These are phyloP conservation scores for Vachellia pachyceras DNA, from an alignment of 306 rosid genomes.

Conservation along the genomic window DNA sequence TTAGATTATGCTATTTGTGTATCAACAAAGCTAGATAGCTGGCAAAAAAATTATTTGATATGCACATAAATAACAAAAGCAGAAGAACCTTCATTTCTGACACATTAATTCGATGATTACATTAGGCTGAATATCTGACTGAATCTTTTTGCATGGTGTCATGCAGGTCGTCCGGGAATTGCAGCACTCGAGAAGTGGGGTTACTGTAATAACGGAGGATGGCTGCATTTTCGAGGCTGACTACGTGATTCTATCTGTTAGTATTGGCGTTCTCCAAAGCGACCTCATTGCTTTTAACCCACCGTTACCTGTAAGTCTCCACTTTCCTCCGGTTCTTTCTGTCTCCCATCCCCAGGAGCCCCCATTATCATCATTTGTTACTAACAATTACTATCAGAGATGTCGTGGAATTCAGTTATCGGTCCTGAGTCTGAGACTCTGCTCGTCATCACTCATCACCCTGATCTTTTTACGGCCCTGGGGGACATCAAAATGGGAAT, in stretches of 20 bases:
- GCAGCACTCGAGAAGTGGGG: conserved; percentile 87
- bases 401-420: conserved; percentile 36
- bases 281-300: conserved; percentile 85
- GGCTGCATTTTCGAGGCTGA: conserved; percentile 77
- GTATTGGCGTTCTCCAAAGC: conserved; percentile 97
- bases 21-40: background rate
- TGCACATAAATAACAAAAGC: background rate
- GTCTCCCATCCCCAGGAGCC: conserved; percentile 12
- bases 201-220: conserved; percentile 86
- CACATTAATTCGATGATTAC: background rate
- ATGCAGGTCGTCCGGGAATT: conserved; percentile 89
- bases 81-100: background rate
- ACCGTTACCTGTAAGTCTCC: conserved; percentile 81
- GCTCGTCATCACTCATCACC: conserved; percentile 23
- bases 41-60: too few relatives aligned
- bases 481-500: conserved; percentile 2
- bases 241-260: conserved; percentile 86
- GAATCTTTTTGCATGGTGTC: conserved; percentile 44
- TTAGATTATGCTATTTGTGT: background rate
- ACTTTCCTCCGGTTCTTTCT: background rate
- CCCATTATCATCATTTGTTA: background rate
- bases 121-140: conserved; percentile 10
- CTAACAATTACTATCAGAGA: conserved; percentile 30
- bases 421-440: conserved; percentile 9
- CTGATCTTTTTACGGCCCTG: background rate